Percentiles rank a stretch among this genome's conserved stretches.
Evolutionary conservation across 306 rosid genomes (phyloP).

Genomic region (Cucurbita argyrosperma): DNA sequence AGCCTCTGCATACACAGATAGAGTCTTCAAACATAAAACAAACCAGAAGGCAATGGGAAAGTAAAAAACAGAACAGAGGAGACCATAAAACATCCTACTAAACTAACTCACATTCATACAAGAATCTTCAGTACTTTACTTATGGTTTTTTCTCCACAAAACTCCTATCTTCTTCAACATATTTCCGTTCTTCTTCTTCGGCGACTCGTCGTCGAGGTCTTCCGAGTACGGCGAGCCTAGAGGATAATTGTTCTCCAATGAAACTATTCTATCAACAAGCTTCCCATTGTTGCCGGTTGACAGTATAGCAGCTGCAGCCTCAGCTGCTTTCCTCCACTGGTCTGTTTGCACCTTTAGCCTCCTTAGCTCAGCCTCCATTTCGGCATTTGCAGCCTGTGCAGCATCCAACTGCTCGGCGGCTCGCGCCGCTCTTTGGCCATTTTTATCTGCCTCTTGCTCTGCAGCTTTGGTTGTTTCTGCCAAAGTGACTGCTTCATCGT

Average conservation of each 20-base stretch:
- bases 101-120: not conserved
- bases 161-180: constrained; percentile 91
- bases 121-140: constrained; percentile 5
- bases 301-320: constrained; percentile 77
- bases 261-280: constrained; percentile 32
- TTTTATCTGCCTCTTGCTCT: constrained; percentile 59
- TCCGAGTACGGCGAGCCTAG: constrained; percentile 59
- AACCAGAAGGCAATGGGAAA: not conserved
- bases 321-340: constrained; percentile 96
- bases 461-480: constrained; percentile 49
- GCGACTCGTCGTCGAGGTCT: constrained; percentile 69
- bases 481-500: constrained; percentile 21
- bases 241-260: constrained; percentile 43
- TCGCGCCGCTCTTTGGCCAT: constrained; percentile 30
- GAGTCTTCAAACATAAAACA: constrained; percentile 1
- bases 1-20: not conserved
- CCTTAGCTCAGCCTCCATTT: constrained; percentile 82
- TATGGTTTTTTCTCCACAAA: constrained; percentile 79
- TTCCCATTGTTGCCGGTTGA: constrained; percentile 62
- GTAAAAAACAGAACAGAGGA: not conserved
- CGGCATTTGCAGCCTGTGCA: constrained; percentile 50
- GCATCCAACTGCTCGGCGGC: constrained; percentile 81
- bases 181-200: constrained; percentile 78
- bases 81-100: not conserved
- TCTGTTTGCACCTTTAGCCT: constrained; percentile 80